A percentile compares a stretch with the other conserved stretches of the same genome.
phyloP scores from a whole-genome alignment of 2,329 filamentous ascomycete species.

The Fusarium brachygibbosum region DNA sequence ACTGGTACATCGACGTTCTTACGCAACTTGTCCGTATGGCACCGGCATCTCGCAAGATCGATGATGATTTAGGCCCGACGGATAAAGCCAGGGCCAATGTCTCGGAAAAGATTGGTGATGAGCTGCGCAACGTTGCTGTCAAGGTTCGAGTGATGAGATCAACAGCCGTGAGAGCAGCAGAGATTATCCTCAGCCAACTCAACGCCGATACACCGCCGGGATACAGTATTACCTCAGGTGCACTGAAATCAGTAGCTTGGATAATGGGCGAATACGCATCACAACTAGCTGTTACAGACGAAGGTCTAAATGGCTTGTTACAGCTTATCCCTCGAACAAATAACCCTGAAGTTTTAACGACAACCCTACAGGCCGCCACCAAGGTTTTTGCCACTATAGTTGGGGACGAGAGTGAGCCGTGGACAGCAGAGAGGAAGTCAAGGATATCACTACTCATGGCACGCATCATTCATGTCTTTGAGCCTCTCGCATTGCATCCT shows the following conservation, averaged over 20 bases:
- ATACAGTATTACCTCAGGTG: constrained; percentile 71
- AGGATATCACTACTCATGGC: constrained; percentile 83
- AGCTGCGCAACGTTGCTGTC: constrained; percentile 90
- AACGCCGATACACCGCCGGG: constrained; percentile 65
- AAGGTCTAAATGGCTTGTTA: constrained; percentile 79
- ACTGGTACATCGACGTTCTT: constrained; percentile 95
- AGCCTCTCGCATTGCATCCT: constrained; percentile 83
- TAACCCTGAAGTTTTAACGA: constrained; percentile 77
- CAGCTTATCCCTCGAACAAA: constrained; percentile 71
- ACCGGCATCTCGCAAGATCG: constrained; percentile 61
- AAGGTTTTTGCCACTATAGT: constrained; percentile 86
- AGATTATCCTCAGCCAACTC: constrained; percentile 76
- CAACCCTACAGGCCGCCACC: constrained; percentile 84
- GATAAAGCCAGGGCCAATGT: constrained; percentile 60
- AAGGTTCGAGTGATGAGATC: constrained; percentile 87
- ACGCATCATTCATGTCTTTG: constrained; percentile 84
- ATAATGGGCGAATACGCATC: constrained; percentile 88
- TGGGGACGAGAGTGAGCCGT: constrained; percentile 72
- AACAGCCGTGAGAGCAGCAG: constrained; percentile 85
- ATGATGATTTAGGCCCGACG: constrained; percentile 54
- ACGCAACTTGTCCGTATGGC: constrained; percentile 85
- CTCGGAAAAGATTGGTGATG: constrained; percentile 81
- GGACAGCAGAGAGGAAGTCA: constrained; percentile 80
- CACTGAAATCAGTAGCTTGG: constrained; percentile 84
- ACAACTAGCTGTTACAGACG: constrained; percentile 77